These are phyloP conservation scores for Mentha longifolia DNA, from an alignment of 257 asterid genomes.

Conservation along the genomic window DNA sequence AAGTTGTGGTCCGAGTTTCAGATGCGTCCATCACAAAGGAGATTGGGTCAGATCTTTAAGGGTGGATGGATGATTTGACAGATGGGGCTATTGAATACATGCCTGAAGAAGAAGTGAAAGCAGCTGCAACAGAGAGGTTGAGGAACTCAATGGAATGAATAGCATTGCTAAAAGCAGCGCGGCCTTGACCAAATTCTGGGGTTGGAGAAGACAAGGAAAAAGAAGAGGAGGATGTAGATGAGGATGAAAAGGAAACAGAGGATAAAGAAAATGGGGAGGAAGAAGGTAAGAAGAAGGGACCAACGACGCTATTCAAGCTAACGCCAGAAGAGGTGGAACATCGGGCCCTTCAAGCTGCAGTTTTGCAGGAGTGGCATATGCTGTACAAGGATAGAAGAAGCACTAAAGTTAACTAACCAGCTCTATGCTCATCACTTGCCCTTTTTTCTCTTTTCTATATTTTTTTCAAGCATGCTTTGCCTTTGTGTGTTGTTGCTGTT, in stretches of 20 bases:
- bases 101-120: constrained; percentile 95
- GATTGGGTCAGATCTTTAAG: constrained; percentile 85
- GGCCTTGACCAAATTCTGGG: constrained; percentile 71
- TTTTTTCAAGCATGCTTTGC: background rate
- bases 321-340: constrained; percentile 91
- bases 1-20: constrained; percentile 88
- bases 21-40: constrained; percentile 84
- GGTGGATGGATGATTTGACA: constrained; percentile 95
- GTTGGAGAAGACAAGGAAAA: constrained; percentile 43
- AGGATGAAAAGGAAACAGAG: constrained; percentile 32
- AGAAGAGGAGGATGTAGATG: constrained; percentile 47
- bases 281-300: constrained; percentile 65
- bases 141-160: constrained; percentile 88
- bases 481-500: constrained; percentile 14
- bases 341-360: constrained; percentile 88
- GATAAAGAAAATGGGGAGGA: constrained; percentile 37
- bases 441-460: background rate
- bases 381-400: constrained; percentile 78
- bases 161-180: constrained; percentile 85
- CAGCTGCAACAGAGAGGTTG: constrained; percentile 81
- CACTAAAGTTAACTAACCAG: constrained; percentile 58
- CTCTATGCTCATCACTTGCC: background rate
- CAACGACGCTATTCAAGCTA: constrained; percentile 69
- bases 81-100: constrained; percentile 86
- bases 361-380: constrained; percentile 90